Evolutionary conservation across 306 rosid genomes (phyloP).

Genomic region (Alnus rubra): DNA sequence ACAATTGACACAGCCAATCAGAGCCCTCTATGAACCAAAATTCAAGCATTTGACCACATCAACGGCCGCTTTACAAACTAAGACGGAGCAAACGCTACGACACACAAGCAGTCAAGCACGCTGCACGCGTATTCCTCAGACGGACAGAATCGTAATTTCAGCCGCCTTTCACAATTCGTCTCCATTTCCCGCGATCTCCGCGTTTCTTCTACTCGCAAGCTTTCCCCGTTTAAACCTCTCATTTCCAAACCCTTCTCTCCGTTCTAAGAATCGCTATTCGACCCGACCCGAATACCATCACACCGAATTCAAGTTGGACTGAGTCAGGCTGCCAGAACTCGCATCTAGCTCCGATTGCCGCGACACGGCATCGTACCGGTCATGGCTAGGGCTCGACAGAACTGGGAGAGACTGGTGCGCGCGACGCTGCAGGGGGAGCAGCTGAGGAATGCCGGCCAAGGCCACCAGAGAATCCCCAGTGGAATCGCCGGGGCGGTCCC

Average conservation of each 20-base stretch:
- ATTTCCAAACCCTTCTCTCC: conserved; percentile 11
- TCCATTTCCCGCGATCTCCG: background rate
- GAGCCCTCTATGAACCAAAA: too few species aligned
- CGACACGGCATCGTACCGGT: conserved; percentile 30
- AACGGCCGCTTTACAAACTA: too few species aligned
- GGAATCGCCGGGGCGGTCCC: conserved; percentile 89
- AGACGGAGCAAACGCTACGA: background rate
- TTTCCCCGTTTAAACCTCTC: conserved; percentile 7
- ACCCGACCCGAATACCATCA: conserved; percentile 11
- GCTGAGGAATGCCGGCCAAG: conserved; percentile 66
- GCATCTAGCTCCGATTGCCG: conserved; percentile 1
- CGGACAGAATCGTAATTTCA: conserved; percentile 4
- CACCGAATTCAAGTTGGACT: background rate
- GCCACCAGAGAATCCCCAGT: conserved; percentile 54
- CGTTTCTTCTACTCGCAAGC: background rate
- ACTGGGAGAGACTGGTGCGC: conserved; percentile 85
- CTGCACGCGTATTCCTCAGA: background rate
- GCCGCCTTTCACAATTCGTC: background rate
- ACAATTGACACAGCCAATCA: too few species aligned
- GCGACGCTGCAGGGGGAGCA: conserved; percentile 75
- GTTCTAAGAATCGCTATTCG: conserved; percentile 9
- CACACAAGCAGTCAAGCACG: background rate
- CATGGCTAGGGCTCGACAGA: conserved; percentile 76
- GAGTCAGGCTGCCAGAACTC: conserved; percentile 11
- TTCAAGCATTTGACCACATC: too few species aligned